phyloP scores from a whole-genome alignment of 768 basidiomycete genomes.

The Hypsizygus marmoreus region DNA sequence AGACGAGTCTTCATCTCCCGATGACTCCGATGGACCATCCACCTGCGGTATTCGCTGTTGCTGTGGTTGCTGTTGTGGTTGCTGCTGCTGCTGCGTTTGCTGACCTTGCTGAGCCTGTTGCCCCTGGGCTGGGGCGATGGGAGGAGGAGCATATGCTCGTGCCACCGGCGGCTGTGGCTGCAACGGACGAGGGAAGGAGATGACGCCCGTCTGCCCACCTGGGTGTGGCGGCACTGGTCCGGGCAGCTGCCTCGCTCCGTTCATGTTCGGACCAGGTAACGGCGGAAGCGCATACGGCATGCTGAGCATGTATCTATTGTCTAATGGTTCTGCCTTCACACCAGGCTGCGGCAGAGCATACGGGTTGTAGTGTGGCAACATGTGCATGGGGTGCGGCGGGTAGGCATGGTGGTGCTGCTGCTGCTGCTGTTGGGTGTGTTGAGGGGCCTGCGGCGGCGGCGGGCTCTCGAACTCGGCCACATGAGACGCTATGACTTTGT shows the following conservation, averaged over 20 bases:
- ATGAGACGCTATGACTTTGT: slow-evolving; percentile 88
- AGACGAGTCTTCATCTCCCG: slow-evolving; percentile 59
- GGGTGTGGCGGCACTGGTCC: slow-evolving; percentile 45
- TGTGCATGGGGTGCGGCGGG: slow-evolving; percentile 63
- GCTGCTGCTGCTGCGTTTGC: slow-evolving; percentile 8
- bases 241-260: slow-evolving; percentile 46
- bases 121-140: no score
- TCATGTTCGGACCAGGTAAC: slow-evolving; percentile 66
- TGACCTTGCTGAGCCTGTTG: slow-evolving; percentile 11
- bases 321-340: slow-evolving; percentile 76
- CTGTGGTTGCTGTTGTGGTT: slow-evolving; percentile 15
- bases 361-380: slow-evolving; percentile 64
- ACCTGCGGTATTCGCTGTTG: slow-evolving; percentile 67
- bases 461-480: slow-evolving; percentile 89
- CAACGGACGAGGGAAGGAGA: slow-evolving; percentile 50
- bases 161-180: slow-evolving; percentile 29
- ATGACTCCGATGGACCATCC: slow-evolving; percentile 79
- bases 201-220: slow-evolving; percentile 59
- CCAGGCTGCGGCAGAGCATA: slow-evolving; percentile 44
- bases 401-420: slow-evolving; percentile 55
- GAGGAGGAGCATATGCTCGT: slow-evolving; percentile 27
- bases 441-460: slow-evolving; percentile 39
- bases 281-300: slow-evolving; percentile 59
- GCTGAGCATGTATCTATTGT: slow-evolving; percentile 65
- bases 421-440: slow-evolving; percentile 47